phyloP scores from a whole-genome alignment of 441 rosid genomes.

The Hura crepitans region DNA sequence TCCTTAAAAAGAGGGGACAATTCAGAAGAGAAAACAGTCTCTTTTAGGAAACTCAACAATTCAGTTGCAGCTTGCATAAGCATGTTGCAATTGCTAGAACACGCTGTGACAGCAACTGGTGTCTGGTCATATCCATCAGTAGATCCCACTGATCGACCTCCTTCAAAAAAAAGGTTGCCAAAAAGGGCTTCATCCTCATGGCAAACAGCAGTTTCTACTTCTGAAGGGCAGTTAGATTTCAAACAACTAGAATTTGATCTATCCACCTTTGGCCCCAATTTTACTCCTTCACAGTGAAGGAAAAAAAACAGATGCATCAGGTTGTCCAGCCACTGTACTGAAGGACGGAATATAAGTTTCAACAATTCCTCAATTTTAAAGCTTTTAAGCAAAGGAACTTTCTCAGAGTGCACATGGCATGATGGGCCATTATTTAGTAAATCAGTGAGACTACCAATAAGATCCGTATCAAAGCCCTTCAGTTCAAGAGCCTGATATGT shows the following conservation, averaged over 20 bases:
- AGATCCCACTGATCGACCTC: slow-evolving; percentile 71
- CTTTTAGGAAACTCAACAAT: slow-evolving; percentile 73
- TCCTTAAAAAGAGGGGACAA: slow-evolving; percentile 74
- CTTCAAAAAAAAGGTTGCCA: slow-evolving; percentile 96
- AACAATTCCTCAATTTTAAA: slow-evolving; percentile 59
- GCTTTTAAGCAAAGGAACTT: slow-evolving; percentile 68
- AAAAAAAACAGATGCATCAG: slow-evolving; percentile 67
- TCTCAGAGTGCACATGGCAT: slow-evolving; percentile 51
- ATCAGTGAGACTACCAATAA: slow-evolving; percentile 33
- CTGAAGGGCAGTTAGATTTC: slow-evolving; percentile 59
- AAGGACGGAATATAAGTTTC: slow-evolving; percentile 68
- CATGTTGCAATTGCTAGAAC: slow-evolving; percentile 63
- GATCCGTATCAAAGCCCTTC: slow-evolving; percentile 47
- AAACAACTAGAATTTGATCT: slow-evolving; percentile 56
- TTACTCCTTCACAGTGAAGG: slow-evolving; percentile 83
- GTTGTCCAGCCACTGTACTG: slow-evolving; percentile 84
- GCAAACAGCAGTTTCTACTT: slow-evolving; percentile 70
- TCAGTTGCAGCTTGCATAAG: slow-evolving; percentile 85
- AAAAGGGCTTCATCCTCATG: slow-evolving; percentile 99
- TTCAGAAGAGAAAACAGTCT: slow-evolving; percentile 62
- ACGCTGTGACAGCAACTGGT: slow-evolving; percentile 44
- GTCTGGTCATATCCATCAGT: slow-evolving; percentile 80
- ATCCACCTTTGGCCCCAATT: slow-evolving; percentile 71
- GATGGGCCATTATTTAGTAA: slow-evolving; percentile 41
- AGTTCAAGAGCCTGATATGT: slow-evolving; percentile 47